Evolutionary conservation across 371 early-diverging fungal species (phyloP).

Genomic region (Circinella minor): DNA sequence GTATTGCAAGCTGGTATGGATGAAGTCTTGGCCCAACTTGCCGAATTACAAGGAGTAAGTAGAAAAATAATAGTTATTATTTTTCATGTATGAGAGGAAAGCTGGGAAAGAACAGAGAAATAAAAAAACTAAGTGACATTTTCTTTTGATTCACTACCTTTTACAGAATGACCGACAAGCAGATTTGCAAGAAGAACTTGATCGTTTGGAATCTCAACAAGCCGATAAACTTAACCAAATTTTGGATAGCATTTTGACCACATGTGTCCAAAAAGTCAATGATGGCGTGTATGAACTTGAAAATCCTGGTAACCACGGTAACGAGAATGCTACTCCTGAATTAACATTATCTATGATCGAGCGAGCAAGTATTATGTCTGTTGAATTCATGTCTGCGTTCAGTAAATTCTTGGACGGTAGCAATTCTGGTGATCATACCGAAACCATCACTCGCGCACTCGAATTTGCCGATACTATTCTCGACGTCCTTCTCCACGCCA

Average conservation of each 20-base stretch:
- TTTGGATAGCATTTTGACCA: slow-evolving; percentile 85
- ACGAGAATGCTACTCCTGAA: slow-evolving; percentile 90
- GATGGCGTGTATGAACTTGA: slow-evolving; percentile 89
- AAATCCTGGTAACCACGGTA: slow-evolving; percentile 80
- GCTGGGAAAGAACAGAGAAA: no score
- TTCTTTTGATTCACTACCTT: neutral
- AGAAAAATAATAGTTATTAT: neutral
- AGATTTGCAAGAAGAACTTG: slow-evolving; percentile 70
- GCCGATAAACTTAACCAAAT: slow-evolving; percentile 79
- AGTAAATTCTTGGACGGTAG: slow-evolving; percentile 79
- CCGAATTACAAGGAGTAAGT: slow-evolving; percentile 73
- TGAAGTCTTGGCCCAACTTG: slow-evolving; percentile 88
- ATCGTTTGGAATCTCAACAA: slow-evolving; percentile 69
- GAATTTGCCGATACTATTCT: slow-evolving; percentile 82
- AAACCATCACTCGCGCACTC: slow-evolving; percentile 83
- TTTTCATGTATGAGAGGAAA: neutral
- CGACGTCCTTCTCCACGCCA: slow-evolving; percentile 86
- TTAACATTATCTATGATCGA: slow-evolving; percentile 91
- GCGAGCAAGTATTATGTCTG: slow-evolving; percentile 76
- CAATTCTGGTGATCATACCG: slow-evolving; percentile 79
- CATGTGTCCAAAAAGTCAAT: slow-evolving; percentile 86
- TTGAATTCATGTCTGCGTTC: slow-evolving; percentile 80
- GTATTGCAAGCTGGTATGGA: slow-evolving; percentile 95
- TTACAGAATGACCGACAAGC: slow-evolving; percentile 52
- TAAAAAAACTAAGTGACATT: no score